phyloP scores from a whole-genome alignment of 192 early-diverging fungal genomes.

The Umbelopsis isabellina region DNA sequence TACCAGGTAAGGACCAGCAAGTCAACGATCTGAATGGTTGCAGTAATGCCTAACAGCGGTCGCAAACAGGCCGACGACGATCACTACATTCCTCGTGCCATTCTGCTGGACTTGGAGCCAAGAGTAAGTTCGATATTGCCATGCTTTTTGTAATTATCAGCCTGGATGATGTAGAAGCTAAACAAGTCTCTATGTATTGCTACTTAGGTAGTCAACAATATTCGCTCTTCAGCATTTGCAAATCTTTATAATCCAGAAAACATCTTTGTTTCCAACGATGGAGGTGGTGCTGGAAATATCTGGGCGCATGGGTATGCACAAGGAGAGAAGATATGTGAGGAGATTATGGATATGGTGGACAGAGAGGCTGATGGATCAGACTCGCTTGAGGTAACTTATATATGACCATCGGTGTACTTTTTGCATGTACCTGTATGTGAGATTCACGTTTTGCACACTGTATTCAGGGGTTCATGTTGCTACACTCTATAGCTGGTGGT shows the following conservation, averaged over 20 bases:
- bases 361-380: constrained; percentile 95
- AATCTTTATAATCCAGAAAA: constrained; percentile 98
- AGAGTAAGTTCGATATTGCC: constrained; percentile 58
- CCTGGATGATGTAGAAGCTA: too few species aligned
- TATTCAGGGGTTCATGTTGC: constrained; percentile 84
- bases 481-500: constrained; percentile 98
- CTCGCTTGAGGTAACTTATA: constrained; percentile 72
- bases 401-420: neutral
- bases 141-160: neutral
- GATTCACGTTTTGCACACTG: neutral
- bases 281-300: constrained; percentile 97
- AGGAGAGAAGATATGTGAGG: constrained; percentile 87
- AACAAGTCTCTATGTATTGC: neutral
- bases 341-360: constrained; percentile 96
- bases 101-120: constrained; percentile 92
- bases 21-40: neutral
- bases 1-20: constrained; percentile 72
- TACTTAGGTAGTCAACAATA: constrained; percentile 85
- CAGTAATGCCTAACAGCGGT: neutral
- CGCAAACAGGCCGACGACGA: constrained; percentile 91
- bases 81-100: constrained; percentile 94
- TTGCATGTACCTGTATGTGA: neutral
- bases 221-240: constrained; percentile 82
- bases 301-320: constrained; percentile 91
- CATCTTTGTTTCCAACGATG: constrained; percentile 89